These are phyloP conservation scores for Solanum hybrid DNA, from an alignment of 305 asterid genomes.

Conservation along the genomic window DNA sequence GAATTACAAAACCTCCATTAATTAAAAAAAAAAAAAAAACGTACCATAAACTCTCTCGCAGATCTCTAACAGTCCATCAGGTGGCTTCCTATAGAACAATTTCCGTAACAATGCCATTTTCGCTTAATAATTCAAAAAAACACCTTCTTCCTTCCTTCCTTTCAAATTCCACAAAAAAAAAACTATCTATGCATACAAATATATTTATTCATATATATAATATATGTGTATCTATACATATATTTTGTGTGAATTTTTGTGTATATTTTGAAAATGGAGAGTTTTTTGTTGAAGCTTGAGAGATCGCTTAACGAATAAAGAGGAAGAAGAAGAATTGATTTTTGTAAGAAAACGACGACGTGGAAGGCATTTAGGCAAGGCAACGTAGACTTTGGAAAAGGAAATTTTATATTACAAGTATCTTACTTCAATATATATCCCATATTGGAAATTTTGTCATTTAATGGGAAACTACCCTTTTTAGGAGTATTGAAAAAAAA, in stretches of 20 bases:
- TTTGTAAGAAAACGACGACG: neutral
- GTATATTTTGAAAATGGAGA: neutral
- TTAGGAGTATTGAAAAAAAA: neutral
- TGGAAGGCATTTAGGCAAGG: neutral
- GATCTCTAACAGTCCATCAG: conserved; percentile 93
- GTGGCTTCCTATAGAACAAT: conserved; percentile 85
- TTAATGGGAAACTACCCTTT: neutral
- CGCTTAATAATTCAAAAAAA: neutral
- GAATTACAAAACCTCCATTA: neutral
- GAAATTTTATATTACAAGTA: neutral
- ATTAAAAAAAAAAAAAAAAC: neutral
- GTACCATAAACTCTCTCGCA: conserved; percentile 86
- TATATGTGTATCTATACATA: neutral
- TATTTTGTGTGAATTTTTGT: neutral
- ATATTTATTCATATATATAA: neutral
- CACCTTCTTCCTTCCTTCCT: neutral
- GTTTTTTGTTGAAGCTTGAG: neutral
- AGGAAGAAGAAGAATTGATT: neutral
- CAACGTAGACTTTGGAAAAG: neutral
- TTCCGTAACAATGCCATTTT: conserved; percentile 75
- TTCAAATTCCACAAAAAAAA: neutral
- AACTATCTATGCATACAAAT: neutral
- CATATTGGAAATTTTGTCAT: neutral
- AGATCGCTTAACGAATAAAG: neutral
- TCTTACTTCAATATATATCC: neutral